Percentiles rank a stretch among this genome's conserved stretches.
These are phyloP conservation scores for Mycena rosella DNA, from an alignment of 768 basidiomycete genomes.

Conservation along the genomic window DNA sequence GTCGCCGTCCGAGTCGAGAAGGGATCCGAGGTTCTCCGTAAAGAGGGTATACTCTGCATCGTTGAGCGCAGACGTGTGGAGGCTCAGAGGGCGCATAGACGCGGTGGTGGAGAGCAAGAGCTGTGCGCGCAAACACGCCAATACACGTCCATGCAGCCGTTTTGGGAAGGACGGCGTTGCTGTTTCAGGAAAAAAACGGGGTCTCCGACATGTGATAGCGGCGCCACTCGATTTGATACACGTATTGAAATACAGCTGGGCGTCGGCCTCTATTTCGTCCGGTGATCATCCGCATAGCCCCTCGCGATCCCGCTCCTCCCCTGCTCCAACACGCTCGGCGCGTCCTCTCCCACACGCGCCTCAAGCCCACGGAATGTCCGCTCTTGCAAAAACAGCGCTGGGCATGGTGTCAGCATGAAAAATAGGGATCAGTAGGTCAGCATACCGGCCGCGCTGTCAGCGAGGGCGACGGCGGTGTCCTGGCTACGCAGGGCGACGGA, in stretches of 20 bases:
- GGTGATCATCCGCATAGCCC: constrained; percentile 78
- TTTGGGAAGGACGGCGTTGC: constrained; percentile 12
- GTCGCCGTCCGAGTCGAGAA: constrained; percentile 53
- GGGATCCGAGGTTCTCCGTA: constrained; percentile 69
- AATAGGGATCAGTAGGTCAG: neutral
- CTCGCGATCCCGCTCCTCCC: constrained; percentile 91
- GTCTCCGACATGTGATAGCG: constrained; percentile 1
- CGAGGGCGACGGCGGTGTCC: constrained; percentile 67
- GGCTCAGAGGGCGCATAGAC: constrained; percentile 69
- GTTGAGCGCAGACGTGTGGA: constrained; percentile 83
- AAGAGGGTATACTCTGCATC: constrained; percentile 79
- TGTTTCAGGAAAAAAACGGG: neutral
- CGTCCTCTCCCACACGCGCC: constrained; percentile 79
- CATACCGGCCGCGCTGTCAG: constrained; percentile 80
- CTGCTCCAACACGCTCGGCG: constrained; percentile 86
- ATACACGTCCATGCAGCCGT: neutral
- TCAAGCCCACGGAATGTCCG: constrained; percentile 90
- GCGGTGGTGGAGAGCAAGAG: neutral
- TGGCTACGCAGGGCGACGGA: constrained; percentile 75
- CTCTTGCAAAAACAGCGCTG: constrained; percentile 78
- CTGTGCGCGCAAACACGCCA: constrained; percentile 3
- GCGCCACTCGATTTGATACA: too few relatives aligned
- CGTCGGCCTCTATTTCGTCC: too few relatives aligned
- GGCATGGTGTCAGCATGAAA: neutral
- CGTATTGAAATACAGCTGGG: too few relatives aligned